phyloP scores from a whole-genome alignment of 2,329 filamentous ascomycete genomes.

The Ophiocordyceps camponoti-rufipedis region DNA sequence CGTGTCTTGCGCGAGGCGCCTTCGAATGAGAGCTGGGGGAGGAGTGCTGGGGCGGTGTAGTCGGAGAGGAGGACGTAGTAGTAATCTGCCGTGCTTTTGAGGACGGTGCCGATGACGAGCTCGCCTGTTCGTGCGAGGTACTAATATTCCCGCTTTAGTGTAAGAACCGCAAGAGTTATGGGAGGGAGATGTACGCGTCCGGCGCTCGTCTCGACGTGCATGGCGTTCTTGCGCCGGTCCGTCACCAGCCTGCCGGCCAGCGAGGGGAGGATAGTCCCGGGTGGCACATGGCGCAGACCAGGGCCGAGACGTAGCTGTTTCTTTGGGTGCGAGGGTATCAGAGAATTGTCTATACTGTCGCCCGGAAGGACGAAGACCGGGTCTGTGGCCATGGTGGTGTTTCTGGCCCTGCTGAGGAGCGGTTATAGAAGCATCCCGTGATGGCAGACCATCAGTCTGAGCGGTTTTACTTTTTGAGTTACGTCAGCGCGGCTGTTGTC shows the following conservation, averaged over 20 bases:
- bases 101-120: slow-evolving; percentile 73
- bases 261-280: slow-evolving; percentile 51
- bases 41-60: slow-evolving; percentile 43
- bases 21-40: slow-evolving; percentile 86
- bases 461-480: too few relatives aligned
- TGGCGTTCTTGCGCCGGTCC: slow-evolving; percentile 55
- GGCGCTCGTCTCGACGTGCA: slow-evolving; percentile 56
- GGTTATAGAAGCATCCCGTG: not conserved
- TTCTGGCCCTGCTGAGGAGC: too few relatives aligned
- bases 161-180: not conserved
- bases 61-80: slow-evolving; percentile 65
- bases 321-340: slow-evolving; percentile 50
- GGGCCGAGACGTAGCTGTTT: slow-evolving; percentile 65
- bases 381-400: slow-evolving; percentile 32
- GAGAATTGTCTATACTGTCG: slow-evolving; percentile 47
- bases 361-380: slow-evolving; percentile 63
- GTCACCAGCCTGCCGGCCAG: slow-evolving; percentile 48
- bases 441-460: too few relatives aligned
- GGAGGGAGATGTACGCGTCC: slow-evolving; percentile 40
- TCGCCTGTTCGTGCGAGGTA: slow-evolving; percentile 71
- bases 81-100: slow-evolving; percentile 55
- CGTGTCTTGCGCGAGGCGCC: slow-evolving; percentile 81
- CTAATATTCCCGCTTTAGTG: slow-evolving; percentile 17
- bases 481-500: too few relatives aligned
- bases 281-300: slow-evolving; percentile 65